A percentile compares a stretch with the other conserved stretches of the same genome.
These are phyloP conservation scores for Phytopythium ostracodes DNA, from an alignment of 352 stramenopile species.

Conservation along the genomic window DNA sequence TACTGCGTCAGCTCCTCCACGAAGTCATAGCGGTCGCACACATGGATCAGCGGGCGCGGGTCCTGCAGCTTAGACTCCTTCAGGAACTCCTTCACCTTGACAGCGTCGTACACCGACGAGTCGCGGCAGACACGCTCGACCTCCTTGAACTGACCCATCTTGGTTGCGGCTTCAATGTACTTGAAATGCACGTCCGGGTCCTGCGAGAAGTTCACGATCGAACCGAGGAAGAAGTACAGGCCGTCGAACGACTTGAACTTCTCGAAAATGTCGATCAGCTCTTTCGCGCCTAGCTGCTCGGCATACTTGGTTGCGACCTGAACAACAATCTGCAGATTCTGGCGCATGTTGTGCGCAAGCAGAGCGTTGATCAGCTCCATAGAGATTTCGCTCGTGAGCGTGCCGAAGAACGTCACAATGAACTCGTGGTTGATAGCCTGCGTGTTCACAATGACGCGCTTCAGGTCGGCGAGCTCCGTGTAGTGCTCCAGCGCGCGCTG, in stretches of 20 bases:
- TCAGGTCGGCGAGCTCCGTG: slow-evolving; percentile 97
- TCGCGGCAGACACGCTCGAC: slow-evolving; percentile 99
- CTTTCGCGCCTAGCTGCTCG: slow-evolving; percentile 90
- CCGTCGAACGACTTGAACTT: slow-evolving; percentile 98
- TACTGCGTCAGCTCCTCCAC: slow-evolving; percentile 99
- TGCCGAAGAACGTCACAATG: slow-evolving; percentile 99
- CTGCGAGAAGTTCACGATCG: slow-evolving; percentile 98
- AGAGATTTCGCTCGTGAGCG: slow-evolving; percentile 95
- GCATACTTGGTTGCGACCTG: slow-evolving; percentile 96
- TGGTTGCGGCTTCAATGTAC: slow-evolving; percentile 99
- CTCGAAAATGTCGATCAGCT: slow-evolving; percentile 99
- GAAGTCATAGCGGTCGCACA: slow-evolving; percentile 99
- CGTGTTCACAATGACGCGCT: slow-evolving; percentile 92
- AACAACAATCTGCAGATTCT: slow-evolving; percentile 99
- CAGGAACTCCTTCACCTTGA: slow-evolving; percentile 99
- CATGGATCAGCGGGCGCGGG: slow-evolving; percentile 98
- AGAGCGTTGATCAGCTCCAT: slow-evolving; percentile 99
- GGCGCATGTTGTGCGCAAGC: slow-evolving; percentile 95
- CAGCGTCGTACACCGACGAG: slow-evolving; percentile 98
- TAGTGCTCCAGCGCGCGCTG: slow-evolving; percentile 99
- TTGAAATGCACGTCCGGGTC: slow-evolving; percentile 99
- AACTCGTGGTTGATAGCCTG: slow-evolving; percentile 96
- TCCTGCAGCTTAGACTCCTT: slow-evolving; percentile 99
- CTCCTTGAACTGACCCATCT: slow-evolving; percentile 99
- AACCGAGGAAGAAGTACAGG: slow-evolving; percentile 99